Conservation (phyloP, 352 stramenopile species). For the Achlya hypogyna region DNA sequence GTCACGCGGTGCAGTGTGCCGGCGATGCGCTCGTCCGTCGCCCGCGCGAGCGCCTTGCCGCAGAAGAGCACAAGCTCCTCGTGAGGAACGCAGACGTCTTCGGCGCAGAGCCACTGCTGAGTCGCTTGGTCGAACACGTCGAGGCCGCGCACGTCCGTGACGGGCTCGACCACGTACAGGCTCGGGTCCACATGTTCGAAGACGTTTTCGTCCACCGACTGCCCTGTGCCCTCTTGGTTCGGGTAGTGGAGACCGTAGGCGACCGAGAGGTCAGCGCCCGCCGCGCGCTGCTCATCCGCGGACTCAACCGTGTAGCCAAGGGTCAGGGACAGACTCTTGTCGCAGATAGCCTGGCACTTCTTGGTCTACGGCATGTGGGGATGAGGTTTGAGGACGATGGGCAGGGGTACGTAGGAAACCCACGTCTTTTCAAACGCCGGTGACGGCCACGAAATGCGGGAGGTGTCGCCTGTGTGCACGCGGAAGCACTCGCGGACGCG, state of each 20-base stretch:
- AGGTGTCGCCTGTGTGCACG: constrained; percentile 44
- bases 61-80: constrained; percentile 57
- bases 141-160: constrained; percentile 40
- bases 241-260: constrained; percentile 57
- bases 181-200: constrained; percentile 60
- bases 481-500: constrained; percentile 51
- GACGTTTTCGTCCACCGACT: constrained; percentile 47
- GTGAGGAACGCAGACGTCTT: constrained; percentile 38
- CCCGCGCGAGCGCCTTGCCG: constrained; percentile 38
- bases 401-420: constrained; percentile 9
- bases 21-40: constrained; percentile 36
- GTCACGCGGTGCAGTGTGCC: constrained; percentile 44
- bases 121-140: constrained; percentile 46
- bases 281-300: constrained; percentile 21
- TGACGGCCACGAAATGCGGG: constrained; percentile 35
- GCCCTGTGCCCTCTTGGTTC: constrained; percentile 38
- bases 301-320: constrained; percentile 34
- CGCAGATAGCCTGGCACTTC: constrained; percentile 30
- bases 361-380: constrained; percentile 1
- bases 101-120: constrained; percentile 42
- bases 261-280: constrained; percentile 45
- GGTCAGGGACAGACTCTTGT: constrained; percentile 40
- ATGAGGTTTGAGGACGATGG: background rate
- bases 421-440: constrained; percentile 34
- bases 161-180: constrained; percentile 47